phyloP scores from a whole-genome alignment of 805 yeast genomes.

The Yamadazyma philogaea region DNA sequence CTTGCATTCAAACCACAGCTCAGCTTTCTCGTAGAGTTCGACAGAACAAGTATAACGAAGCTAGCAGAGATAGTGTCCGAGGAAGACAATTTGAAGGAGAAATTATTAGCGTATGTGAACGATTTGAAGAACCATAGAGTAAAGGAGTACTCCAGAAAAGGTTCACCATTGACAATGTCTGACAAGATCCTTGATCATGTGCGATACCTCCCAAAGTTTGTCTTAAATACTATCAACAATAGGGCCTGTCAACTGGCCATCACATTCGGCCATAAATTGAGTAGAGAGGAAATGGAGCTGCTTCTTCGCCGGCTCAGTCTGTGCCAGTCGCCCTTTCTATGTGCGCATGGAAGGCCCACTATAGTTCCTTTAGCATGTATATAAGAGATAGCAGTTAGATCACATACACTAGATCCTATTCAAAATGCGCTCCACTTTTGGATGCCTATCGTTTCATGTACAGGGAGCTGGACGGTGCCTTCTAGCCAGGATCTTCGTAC shows the following conservation, averaged over 20 bases:
- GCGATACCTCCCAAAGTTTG: slow-evolving; percentile 45
- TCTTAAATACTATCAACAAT: slow-evolving; percentile 51
- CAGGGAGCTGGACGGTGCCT: no score
- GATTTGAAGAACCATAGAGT: not conserved
- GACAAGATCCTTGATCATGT: slow-evolving; percentile 6
- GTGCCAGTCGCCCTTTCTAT: slow-evolving; percentile 66
- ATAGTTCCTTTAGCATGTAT: slow-evolving; percentile 43
- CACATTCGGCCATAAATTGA: slow-evolving; percentile 63
- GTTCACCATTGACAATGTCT: not conserved
- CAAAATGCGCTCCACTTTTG: not conserved
- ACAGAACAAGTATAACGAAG: not conserved
- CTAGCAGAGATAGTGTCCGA: not conserved
- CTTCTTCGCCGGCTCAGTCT: slow-evolving; percentile 40
- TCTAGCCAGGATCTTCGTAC: no score
- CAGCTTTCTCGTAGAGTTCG: not conserved
- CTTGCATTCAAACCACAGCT: not conserved
- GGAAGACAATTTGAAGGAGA: not conserved
- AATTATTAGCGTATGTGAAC: not conserved
- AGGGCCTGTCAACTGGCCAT: slow-evolving; percentile 68
- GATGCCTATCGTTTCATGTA: no score
- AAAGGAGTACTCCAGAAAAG: not conserved
- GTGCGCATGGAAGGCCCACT: slow-evolving; percentile 87
- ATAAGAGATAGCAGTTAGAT: no score
- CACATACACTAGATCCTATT: no score
- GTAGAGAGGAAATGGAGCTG: slow-evolving; percentile 38